Conservation (phyloP, 331 rosid genomes). For the Acacia concinna region DNA sequence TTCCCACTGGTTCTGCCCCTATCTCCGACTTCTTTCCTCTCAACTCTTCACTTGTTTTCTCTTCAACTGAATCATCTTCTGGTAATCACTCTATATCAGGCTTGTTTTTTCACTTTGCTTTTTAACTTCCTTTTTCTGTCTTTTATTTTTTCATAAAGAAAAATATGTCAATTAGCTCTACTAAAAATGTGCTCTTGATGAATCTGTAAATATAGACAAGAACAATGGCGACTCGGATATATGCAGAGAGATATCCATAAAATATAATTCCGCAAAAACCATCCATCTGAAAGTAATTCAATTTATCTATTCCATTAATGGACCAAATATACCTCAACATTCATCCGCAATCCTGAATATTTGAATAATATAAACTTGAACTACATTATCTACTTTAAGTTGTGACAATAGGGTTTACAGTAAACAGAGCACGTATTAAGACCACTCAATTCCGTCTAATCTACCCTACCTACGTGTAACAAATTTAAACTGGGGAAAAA, state of each 20-base stretch:
- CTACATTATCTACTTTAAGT: constrained; percentile 8
- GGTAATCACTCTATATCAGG: neutral
- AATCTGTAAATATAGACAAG: neutral
- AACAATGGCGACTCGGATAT: neutral
- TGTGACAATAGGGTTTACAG: neutral
- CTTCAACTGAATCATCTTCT: neutral
- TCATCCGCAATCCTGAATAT: neutral
- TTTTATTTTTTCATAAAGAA: too few species aligned
- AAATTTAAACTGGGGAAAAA: neutral
- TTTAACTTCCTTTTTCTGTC: neutral
- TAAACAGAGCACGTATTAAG: neutral
- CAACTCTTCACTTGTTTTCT: neutral
- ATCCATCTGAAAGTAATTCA: neutral
- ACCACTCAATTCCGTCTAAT: constrained; percentile 3
- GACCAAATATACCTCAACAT: neutral
- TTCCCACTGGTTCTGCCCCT: neutral
- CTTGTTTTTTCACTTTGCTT: neutral
- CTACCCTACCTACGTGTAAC: constrained; percentile 14
- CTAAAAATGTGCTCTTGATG: neutral
- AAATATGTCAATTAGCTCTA: neutral
- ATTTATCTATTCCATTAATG: neutral
- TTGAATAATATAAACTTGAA: constrained; percentile 1
- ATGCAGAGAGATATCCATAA: neutral
- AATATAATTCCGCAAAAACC: neutral
- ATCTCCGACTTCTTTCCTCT: too few species aligned